Conservation (phyloP, 2,329 filamentous ascomycete species). For the Claviceps cyperi region DNA sequence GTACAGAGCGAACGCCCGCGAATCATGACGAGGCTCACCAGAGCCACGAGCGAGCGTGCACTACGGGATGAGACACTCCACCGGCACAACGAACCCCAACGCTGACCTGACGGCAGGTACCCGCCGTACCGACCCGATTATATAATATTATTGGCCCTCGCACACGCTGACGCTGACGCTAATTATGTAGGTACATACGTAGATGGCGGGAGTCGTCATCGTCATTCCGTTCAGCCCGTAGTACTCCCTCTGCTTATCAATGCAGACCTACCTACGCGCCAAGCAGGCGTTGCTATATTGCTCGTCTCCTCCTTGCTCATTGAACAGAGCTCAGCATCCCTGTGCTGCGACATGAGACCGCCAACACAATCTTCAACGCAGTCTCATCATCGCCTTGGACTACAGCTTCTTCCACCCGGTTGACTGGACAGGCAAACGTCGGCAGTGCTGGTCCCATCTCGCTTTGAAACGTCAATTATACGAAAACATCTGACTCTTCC, state of each 20-base stretch:
- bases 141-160: too few relatives aligned
- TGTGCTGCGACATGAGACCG: conserved; percentile 1
- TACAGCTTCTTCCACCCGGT: not conserved
- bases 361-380: not conserved
- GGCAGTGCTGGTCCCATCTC: not conserved
- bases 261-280: not conserved
- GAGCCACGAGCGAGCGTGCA: too few relatives aligned
- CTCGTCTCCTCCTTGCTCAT: too few relatives aligned
- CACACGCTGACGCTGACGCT: too few relatives aligned
- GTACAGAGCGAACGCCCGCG: too few relatives aligned
- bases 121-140: too few relatives aligned
- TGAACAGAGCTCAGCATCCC: not conserved
- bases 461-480: not conserved
- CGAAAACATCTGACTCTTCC: not conserved
- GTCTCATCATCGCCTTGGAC: not conserved
- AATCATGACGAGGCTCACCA: too few relatives aligned
- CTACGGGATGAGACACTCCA: too few relatives aligned
- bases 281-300: too few relatives aligned
- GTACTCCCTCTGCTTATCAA: conserved; percentile 3
- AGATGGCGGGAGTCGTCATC: not conserved
- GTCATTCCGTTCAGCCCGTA: not conserved
- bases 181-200: not conserved
- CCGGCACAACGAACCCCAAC: too few relatives aligned
- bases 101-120: too few relatives aligned
- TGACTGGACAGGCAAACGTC: not conserved